Evolutionary conservation across 768 basidiomycete species (phyloP).

Genomic region (Amanita muscaria): DNA sequence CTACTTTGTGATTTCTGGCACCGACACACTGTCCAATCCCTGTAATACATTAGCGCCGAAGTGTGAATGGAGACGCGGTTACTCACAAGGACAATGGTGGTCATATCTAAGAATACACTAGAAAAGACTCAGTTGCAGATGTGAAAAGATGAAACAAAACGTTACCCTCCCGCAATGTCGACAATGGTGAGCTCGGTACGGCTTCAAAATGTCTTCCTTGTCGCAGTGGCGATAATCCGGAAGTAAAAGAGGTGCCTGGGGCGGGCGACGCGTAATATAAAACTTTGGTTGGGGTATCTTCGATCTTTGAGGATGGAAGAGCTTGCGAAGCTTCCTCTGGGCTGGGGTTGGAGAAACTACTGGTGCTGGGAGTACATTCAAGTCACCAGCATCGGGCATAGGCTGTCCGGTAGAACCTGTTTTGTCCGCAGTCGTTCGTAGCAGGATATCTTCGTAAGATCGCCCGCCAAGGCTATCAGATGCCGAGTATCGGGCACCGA

Average conservation of each 20-base stretch:
- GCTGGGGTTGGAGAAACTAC: neutral
- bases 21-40: conserved; percentile 96
- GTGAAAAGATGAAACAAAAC: neutral
- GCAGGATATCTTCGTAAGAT: conserved; percentile 31
- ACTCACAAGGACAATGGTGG: conserved; percentile 84
- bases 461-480: conserved; percentile 30
- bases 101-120: conserved; percentile 81
- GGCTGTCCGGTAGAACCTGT: neutral
- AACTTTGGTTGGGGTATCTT: conserved; percentile 8
- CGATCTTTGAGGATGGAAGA: neutral
- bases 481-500: conserved; percentile 10
- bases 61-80: neutral
- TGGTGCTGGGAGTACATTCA: conserved; percentile 2
- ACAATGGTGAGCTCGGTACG: conserved; percentile 73
- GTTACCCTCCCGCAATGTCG: conserved; percentile 69
- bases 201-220: conserved; percentile 59
- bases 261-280: conserved; percentile 26
- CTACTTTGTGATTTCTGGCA: conserved; percentile 81
- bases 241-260: conserved; percentile 35
- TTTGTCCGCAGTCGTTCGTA: conserved; percentile 1
- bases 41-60: conserved; percentile 14
- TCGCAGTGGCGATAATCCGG: conserved; percentile 64
- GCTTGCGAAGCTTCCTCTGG: neutral
- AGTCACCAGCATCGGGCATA: neutral
- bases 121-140: neutral